Percentiles rank a stretch among this genome's conserved stretches.
Evolutionary conservation across 225 moss, liverwort and hornwort genomes (phyloP).

Genomic region (Pseudisothecium myosuroides): DNA sequence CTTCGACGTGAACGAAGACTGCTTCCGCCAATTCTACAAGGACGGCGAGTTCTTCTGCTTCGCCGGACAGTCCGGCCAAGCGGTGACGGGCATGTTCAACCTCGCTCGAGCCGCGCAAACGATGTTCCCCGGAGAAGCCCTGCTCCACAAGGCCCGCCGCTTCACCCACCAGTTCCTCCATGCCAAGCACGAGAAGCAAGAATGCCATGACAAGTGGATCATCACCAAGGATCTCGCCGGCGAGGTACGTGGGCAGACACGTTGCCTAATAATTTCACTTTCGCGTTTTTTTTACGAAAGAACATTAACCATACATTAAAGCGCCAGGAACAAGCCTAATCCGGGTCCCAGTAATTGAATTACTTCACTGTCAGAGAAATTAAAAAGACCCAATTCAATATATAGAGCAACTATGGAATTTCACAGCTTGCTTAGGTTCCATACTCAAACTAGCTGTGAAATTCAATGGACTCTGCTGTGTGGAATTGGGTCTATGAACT

Average conservation of each 20-base stretch:
- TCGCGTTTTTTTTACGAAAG: no score
- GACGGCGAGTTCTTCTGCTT: conserved; percentile 57
- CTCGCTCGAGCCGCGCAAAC: conserved; percentile 51
- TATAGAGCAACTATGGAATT: neutral
- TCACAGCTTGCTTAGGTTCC: neutral
- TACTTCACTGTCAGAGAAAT: neutral
- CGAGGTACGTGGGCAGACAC: conserved; percentile 14
- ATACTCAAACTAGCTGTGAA: neutral
- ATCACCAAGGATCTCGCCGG: conserved; percentile 63
- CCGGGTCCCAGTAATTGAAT: neutral
- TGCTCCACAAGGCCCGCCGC: conserved; percentile 22
- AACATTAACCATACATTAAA: neutral
- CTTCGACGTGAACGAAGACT: conserved; percentile 54
- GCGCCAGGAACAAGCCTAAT: neutral
- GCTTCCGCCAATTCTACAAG: conserved; percentile 52
- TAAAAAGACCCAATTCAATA: neutral
- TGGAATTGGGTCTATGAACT: neutral
- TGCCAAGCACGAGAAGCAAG: conserved; percentile 14
- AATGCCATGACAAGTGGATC: conserved; percentile 76
- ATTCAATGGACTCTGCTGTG: neutral
- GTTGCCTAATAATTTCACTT: no score
- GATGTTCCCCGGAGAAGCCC: conserved; percentile 41
- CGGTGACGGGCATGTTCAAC: conserved; percentile 67
- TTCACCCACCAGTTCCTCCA: conserved; percentile 39
- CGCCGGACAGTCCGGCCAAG: conserved; percentile 50